Percentiles rank a stretch among this genome's conserved stretches.
Evolutionary conservation across 441 rosid species (phyloP).

Genomic region (Populus hybrid): DNA sequence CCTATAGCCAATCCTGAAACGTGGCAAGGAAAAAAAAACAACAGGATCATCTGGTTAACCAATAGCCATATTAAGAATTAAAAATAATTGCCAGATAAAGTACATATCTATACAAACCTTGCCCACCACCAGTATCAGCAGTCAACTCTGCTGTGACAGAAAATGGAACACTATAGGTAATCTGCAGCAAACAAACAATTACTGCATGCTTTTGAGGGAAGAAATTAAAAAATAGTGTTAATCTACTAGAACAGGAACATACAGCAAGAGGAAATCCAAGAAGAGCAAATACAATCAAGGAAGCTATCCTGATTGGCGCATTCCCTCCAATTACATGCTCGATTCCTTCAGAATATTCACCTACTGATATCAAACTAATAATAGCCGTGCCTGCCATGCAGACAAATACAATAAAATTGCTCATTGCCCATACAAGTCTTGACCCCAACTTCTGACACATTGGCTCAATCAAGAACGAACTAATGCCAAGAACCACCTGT

Average conservation of each 20-base stretch:
- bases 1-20: conserved; percentile 91
- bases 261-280: conserved; percentile 98
- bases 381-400: conserved; percentile 83
- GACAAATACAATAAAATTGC: conserved; percentile 76
- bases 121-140: conserved; percentile 95
- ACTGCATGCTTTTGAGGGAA: conserved; percentile 1
- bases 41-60: conserved; percentile 1
- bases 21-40: conserved; percentile 2
- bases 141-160: conserved; percentile 92
- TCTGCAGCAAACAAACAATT: conserved; percentile 42
- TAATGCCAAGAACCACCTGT: conserved; percentile 90
- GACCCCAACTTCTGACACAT: conserved; percentile 83
- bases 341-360: conserved; percentile 48
- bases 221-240: neutral
- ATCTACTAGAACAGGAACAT: conserved; percentile 29
- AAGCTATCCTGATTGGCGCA: conserved; percentile 57
- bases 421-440: conserved; percentile 82
- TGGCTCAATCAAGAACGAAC: conserved; percentile 84
- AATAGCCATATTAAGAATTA: neutral
- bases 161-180: conserved; percentile 91
- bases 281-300: conserved; percentile 77
- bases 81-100: conserved; percentile 11
- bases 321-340: conserved; percentile 59
- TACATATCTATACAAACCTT: conserved; percentile 49
- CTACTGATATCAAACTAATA: conserved; percentile 64